A percentile compares a stretch with the other conserved stretches of the same genome.
Evolutionary conservation across 306 rosid genomes (phyloP).

Genomic region (Senna siamea): DNA sequence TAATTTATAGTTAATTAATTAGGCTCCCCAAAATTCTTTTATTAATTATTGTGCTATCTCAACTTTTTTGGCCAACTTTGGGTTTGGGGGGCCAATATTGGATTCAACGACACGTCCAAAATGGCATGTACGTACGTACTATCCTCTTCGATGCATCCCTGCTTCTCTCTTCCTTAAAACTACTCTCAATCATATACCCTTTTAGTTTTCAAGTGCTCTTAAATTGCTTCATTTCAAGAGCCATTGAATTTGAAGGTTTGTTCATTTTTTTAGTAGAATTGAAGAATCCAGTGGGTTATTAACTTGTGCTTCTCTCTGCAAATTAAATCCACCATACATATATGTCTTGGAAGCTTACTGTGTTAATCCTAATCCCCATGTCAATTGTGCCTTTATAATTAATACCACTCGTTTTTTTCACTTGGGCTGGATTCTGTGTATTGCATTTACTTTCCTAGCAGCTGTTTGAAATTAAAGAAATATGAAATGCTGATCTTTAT

Average conservation of each 20-base stretch:
- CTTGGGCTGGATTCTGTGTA: slow-evolving; percentile 23
- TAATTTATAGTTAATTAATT: background rate
- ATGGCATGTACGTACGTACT: slow-evolving; percentile 17
- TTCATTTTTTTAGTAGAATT: slow-evolving; percentile 25
- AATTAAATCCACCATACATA: background rate
- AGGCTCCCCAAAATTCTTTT: background rate
- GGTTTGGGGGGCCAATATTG: too few species aligned
- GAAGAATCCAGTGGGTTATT: background rate
- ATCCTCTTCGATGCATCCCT: slow-evolving; percentile 30
- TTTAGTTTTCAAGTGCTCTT: slow-evolving; percentile 33
- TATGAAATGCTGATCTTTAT: slow-evolving; percentile 20
- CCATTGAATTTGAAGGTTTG: slow-evolving; percentile 6
- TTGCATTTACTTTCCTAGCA: slow-evolving; percentile 1
- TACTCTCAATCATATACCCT: background rate
- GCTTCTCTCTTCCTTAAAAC: slow-evolving; percentile 36
- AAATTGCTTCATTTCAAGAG: slow-evolving; percentile 28
- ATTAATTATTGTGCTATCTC: too few species aligned
- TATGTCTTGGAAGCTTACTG: background rate
- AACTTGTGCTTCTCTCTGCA: background rate
- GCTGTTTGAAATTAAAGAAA: slow-evolving; percentile 16
- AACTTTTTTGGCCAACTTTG: too few species aligned
- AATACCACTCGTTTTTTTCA: slow-evolving; percentile 16
- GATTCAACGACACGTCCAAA: slow-evolving; percentile 38
- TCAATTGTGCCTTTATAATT: slow-evolving; percentile 2
- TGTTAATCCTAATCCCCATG: background rate